phyloP scores from a whole-genome alignment of 208 protist species.

The Wallacemonas collosoma region DNA sequence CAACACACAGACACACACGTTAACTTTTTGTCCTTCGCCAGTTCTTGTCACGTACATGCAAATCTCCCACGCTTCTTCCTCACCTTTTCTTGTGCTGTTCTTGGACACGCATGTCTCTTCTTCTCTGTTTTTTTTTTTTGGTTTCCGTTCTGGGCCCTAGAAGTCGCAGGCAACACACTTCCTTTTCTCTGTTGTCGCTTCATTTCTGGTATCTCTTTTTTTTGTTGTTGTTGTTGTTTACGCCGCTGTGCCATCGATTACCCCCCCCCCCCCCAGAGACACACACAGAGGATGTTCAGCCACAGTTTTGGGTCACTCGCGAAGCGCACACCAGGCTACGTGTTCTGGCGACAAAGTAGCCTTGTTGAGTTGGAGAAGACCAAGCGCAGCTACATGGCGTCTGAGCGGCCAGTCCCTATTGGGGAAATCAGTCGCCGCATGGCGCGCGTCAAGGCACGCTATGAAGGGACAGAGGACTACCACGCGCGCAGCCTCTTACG shows the following conservation, averaged over 20 bases:
- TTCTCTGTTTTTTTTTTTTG: neutral
- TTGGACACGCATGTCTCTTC: slow-evolving; percentile 5
- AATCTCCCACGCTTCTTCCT: neutral
- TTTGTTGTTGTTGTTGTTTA: neutral
- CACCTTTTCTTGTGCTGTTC: neutral
- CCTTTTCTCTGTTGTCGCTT: no score
- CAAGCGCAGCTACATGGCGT: slow-evolving; percentile 78
- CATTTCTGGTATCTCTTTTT: neutral
- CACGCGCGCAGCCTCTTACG: slow-evolving; percentile 86
- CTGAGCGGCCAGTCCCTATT: slow-evolving; percentile 71
- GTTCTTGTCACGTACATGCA: neutral
- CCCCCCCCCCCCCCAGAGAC: neutral
- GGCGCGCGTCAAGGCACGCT: slow-evolving; percentile 75
- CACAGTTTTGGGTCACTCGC: slow-evolving; percentile 19
- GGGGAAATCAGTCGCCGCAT: slow-evolving; percentile 87
- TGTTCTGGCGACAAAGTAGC: slow-evolving; percentile 88
- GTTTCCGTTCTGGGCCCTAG: neutral
- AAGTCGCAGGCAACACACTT: no score
- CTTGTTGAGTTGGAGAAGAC: slow-evolving; percentile 76
- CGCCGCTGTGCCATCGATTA: no score
- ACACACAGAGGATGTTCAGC: slow-evolving; percentile 38
- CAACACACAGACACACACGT: no score
- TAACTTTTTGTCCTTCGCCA: neutral
- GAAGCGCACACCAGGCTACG: slow-evolving; percentile 87
- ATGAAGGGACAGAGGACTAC: slow-evolving; percentile 74